Base-by-base conservation (phyloP, 2,329 filamentous ascomycete genomes). In the Aspergillus proliferans region DNA sequence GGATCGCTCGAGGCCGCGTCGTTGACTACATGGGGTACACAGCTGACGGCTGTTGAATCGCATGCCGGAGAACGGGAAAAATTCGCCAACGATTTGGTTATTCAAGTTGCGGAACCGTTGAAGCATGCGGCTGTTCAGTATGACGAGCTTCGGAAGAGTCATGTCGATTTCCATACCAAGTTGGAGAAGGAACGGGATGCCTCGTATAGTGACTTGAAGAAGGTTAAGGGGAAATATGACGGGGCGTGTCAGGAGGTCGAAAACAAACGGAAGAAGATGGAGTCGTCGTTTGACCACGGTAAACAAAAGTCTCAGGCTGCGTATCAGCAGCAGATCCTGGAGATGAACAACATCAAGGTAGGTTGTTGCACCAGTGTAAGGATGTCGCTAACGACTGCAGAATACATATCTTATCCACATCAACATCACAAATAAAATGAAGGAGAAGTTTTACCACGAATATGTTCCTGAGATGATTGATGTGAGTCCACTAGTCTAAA, bases 351-450 rank as follows among this genome's bases (percentile, higher is more conserved):
- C 66, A 81, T 86, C 68, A 98, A 98, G 62, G 70, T 66, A 56
- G 41, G 56, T 46, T 12, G 21, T 18, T 4, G 15, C 12, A 4
- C 9, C 7, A 19, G 15, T 18, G 5, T 8, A 15, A 51, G 21
- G 51, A 26, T 6, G 18, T 58, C 65, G 47, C 70, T 66, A 41
- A 63, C 41, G 5, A 6, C n/a, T 15, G 12, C 57, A 82, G 77
- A 98, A 98, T 68, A 90, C 87, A n/a, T 98, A 98, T 65, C 75
- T 98, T 52, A 95, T 98, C 62, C 81, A 84, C 52, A 95, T 98
- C 73, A 95, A 95, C 65, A 88, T 97, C 50, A 94, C 91, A 30
- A 98, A 98, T 72, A 95, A 93, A 74, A 85, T 95, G 64, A 98
- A 97, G 74, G 90, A 96, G 66, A 88, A 86, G 65, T 97, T 97